Conservation (phyloP, 1,139 yeast species). For the Yarrowia galli region DNA sequence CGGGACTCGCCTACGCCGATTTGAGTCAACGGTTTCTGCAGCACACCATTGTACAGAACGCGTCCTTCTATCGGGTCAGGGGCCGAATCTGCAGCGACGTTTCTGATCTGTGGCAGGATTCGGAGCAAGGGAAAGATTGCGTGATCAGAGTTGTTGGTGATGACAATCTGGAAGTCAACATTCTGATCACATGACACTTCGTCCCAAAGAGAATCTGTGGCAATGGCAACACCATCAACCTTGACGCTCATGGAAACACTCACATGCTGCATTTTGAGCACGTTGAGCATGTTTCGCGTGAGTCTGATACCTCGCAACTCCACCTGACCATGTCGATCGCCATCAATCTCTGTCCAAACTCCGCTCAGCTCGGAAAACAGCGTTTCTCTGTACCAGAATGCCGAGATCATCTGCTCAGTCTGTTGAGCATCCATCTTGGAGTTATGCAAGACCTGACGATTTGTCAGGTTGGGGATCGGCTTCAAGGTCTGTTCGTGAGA, state of each 20-base stretch:
- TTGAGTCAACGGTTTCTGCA: constrained; percentile 61
- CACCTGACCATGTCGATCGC: constrained; percentile 60
- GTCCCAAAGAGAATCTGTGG: constrained; percentile 28
- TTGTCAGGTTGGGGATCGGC: constrained; percentile 77
- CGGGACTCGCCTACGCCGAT: constrained; percentile 57
- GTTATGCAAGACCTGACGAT: constrained; percentile 75
- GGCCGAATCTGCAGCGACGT: constrained; percentile 7
- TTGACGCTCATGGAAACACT: constrained; percentile 60
- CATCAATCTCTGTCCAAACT: constrained; percentile 60
- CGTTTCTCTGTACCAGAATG: constrained; percentile 82
- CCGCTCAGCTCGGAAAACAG: constrained; percentile 68
- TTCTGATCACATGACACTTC: constrained; percentile 18
- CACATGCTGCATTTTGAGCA: constrained; percentile 40
- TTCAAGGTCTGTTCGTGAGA: constrained; percentile 56
- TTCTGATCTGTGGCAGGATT: constrained; percentile 23
- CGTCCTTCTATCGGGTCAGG: constrained; percentile 45
- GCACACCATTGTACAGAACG: constrained; percentile 62
- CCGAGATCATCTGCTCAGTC: constrained; percentile 61
- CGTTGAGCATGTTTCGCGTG: constrained; percentile 54
- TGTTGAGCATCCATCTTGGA: constrained; percentile 62
- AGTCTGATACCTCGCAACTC: constrained; percentile 73
- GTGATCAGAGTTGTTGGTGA: constrained; percentile 54
- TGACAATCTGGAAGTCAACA: constrained; percentile 47
- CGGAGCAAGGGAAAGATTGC: constrained; percentile 56
- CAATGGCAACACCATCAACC: not conserved